Evolutionary conservation across 1,139 yeast species (phyloP), one percentile per base, ranked within the genome.

Genomic region (Protomyces pachydermus): DNA sequence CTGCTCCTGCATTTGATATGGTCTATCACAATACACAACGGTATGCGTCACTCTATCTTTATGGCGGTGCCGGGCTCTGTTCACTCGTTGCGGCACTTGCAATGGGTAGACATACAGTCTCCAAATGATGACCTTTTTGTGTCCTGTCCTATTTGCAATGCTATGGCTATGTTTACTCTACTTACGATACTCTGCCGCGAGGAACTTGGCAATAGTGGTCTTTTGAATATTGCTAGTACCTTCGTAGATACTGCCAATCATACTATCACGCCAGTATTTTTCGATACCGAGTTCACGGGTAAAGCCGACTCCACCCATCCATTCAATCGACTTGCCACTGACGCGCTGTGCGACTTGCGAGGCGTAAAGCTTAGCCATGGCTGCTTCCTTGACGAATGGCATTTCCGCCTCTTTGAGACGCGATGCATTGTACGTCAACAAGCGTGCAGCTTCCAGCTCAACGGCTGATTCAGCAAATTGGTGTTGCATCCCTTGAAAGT

Each of bases 291-390:
- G 79, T 45, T 78, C 81, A 50, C 81, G 73, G 34, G 81, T 78
- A 72, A 78, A 78, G 20, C 81, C 81, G 23, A 78, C 80, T 38
- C 81, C 81, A 25, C 81, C 81, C 80, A 78, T 77, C 79, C 81
- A 79, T 68, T 78, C 81, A 23, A 78, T 78, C 16, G 81, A 80
- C 62, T 72, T 71, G 20, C 79, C 75, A 23, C 80, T 72, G 6
- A 77, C 74, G 66, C 71, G 71, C 57, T 76, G 79, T 4, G 81
- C 81, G 35, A 77, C 75, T 66, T 76, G 78, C 9, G 79, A 74
- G 60, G 80, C 76, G 67, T 76, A 75, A 39, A 77, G 72, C 70
- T 78, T 78, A 55, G 80, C 80, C 78, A 78, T 77, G 45, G 81
- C 81, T 1, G 81, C 81, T 68, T 78, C 79, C 71, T 77, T 77